Conservation (phyloP, 2,329 filamentous ascomycete species). For the Fusarium incarnatum region DNA sequence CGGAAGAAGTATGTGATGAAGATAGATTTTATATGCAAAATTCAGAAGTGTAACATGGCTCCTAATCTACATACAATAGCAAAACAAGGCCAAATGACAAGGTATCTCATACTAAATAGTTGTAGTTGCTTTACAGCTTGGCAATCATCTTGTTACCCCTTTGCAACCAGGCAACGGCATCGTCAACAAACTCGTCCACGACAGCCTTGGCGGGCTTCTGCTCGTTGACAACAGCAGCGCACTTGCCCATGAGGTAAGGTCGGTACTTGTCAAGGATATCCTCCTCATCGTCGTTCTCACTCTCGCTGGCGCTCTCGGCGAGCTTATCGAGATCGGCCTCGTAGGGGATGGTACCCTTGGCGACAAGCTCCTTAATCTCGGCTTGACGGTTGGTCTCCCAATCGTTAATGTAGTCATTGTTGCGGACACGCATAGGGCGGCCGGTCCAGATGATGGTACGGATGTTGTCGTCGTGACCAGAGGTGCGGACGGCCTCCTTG, state of each 20-base stretch:
- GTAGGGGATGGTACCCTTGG: slow-evolving; percentile 91
- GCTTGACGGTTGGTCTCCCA: slow-evolving; percentile 92
- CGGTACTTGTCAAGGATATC: slow-evolving; percentile 92
- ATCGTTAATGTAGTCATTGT: slow-evolving; percentile 92
- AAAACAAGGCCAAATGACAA: slow-evolving; percentile 22
- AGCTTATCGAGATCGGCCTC: slow-evolving; percentile 94
- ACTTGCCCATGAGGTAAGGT: slow-evolving; percentile 97
- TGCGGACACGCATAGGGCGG: slow-evolving; percentile 91
- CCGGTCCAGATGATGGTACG: slow-evolving; percentile 99
- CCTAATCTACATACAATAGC: slow-evolving; percentile 43
- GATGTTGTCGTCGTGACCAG: slow-evolving; percentile 94
- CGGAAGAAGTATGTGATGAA: background rate
- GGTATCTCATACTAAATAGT: slow-evolving; percentile 8
- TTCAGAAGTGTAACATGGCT: slow-evolving; percentile 9
- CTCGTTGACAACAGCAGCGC: slow-evolving; percentile 91
- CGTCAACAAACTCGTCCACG: slow-evolving; percentile 91
- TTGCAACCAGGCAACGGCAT: slow-evolving; percentile 78
- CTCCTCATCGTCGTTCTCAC: slow-evolving; percentile 79
- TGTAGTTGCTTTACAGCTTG: slow-evolving; percentile 68
- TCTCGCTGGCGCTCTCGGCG: slow-evolving; percentile 70
- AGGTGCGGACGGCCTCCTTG: slow-evolving; percentile 93
- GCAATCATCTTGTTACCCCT: slow-evolving; percentile 75
- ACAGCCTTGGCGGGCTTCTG: slow-evolving; percentile 91
- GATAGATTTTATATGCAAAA: background rate
- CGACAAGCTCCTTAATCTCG: slow-evolving; percentile 93